Percentiles rank a stretch among this genome's conserved stretches.
These are phyloP conservation scores for Yarrowia alimentaria DNA, from an alignment of 805 yeast species.

Conservation along the genomic window DNA sequence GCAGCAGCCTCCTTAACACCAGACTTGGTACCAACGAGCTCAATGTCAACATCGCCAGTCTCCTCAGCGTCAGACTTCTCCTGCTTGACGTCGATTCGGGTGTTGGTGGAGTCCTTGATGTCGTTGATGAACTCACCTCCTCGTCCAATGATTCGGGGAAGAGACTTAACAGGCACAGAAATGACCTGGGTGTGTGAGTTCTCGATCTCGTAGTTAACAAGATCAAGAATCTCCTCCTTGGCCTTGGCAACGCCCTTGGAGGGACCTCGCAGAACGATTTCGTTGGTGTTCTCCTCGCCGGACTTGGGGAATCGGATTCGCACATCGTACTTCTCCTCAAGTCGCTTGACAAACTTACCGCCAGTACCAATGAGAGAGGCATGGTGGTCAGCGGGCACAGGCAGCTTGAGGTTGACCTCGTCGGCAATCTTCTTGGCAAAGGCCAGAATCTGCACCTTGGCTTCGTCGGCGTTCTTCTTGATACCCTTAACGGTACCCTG, in stretches of 20 bases:
- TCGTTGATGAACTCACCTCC: slow-evolving; percentile 79
- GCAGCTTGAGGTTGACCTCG: slow-evolving; percentile 62
- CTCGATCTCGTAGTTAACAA: slow-evolving; percentile 81
- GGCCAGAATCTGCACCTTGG: slow-evolving; percentile 56
- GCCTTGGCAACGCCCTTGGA: slow-evolving; percentile 85
- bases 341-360: slow-evolving; percentile 76
- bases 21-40: slow-evolving; percentile 71
- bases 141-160: slow-evolving; percentile 86
- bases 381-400: slow-evolving; percentile 75
- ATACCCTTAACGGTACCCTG: slow-evolving; percentile 69
- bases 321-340: slow-evolving; percentile 85
- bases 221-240: slow-evolving; percentile 76
- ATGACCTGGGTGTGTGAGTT: slow-evolving; percentile 70
- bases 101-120: slow-evolving; percentile 66
- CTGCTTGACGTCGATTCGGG: slow-evolving; percentile 44
- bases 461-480: slow-evolving; percentile 72
- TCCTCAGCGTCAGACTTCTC: slow-evolving; percentile 39
- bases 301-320: slow-evolving; percentile 56
- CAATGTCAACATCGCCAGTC: slow-evolving; percentile 54
- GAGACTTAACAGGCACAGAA: slow-evolving; percentile 66
- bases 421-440: slow-evolving; percentile 79
- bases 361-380: slow-evolving; percentile 78
- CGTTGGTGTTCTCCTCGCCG: slow-evolving; percentile 44
- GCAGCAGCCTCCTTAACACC: slow-evolving; percentile 68
- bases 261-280: slow-evolving; percentile 78